Evolutionary conservation across 345 rosid species (phyloP), one percentile per base, ranked within the genome.

Genomic region (Euphorbia pulcherrima): DNA sequence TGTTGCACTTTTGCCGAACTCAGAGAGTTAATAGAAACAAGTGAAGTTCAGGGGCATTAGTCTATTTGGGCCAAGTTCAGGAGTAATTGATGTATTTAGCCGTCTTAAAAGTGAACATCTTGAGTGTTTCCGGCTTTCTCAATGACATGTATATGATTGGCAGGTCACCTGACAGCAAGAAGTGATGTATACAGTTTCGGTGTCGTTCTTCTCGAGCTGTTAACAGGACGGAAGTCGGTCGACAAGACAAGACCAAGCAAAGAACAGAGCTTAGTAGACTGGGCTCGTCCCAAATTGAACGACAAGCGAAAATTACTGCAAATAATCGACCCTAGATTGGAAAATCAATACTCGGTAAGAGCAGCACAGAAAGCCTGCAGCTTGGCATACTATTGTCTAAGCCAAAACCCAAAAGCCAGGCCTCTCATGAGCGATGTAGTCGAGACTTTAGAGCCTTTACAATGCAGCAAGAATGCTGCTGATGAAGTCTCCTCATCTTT

Each of bases 301-400:
- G 98, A 93, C 77, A 90, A 93, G 83, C 83, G 90, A 77, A 93
- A 89, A 60, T 62, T 90, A 68, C 83, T 93, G 69, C 97, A 86
- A 72, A 89, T 94, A 81, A 84, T 91, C 37, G 99, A 94, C 81
- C 97, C 92, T 20, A 84, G 92, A 78, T 79, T 91, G 81, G 92
- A 89, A 77, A 81, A 80, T 71, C 99, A 91, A 74, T 91, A 94
- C 81, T 89, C 95, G 1, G 89, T 87, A 62, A 84, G 88, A 72
- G 97, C 97, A 70, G 97, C 96, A 26, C 95, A 89, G 78, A 94
- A 88, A 75, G 96, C 99, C 27, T 90, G 96, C 86, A 90, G 95
- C 81, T 77, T 93, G 83, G 98, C 97, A 1, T 90, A 87, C 77
- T 90, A 90, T 69, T 90, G 97, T 79, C 82, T 90, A 59, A 90